Conservation (phyloP, 176 grass and related monocot species). For the Saccharum officinarum region DNA sequence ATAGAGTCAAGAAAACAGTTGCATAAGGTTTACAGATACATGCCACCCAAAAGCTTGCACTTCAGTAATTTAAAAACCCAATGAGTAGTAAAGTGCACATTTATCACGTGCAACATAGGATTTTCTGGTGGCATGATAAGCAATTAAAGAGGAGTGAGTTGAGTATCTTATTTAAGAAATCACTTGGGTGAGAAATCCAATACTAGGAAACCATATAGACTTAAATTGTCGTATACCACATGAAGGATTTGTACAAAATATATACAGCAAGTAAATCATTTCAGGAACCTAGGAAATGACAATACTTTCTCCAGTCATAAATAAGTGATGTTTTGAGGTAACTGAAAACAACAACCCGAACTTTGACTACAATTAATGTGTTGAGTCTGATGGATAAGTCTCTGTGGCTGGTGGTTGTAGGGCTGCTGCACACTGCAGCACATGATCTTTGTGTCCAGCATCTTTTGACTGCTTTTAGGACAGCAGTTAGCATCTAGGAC, state of each 20-base stretch:
- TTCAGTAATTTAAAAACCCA: constrained; percentile 15
- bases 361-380: not conserved
- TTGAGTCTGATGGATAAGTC: no score
- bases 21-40: constrained; percentile 2
- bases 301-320: not conserved
- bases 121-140: not conserved
- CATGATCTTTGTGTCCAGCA: no score
- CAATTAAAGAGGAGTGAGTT: not conserved
- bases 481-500: no score
- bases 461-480: no score
- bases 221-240: not conserved
- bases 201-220: not conserved
- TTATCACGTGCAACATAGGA: not conserved
- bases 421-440: no score
- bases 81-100: not conserved
- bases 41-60: not conserved
- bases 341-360: not conserved
- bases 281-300: not conserved
- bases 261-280: not conserved
- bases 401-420: no score
- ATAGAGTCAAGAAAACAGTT: not conserved
- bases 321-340: not conserved
- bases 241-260: not conserved
- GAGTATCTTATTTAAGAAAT: not conserved
- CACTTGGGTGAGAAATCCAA: not conserved